Percentiles rank a stretch among this genome's conserved stretches.
Conservation (phyloP, 495 filamentous ascomycete genomes). For the Friedmanniomyces endolithicus region DNA sequence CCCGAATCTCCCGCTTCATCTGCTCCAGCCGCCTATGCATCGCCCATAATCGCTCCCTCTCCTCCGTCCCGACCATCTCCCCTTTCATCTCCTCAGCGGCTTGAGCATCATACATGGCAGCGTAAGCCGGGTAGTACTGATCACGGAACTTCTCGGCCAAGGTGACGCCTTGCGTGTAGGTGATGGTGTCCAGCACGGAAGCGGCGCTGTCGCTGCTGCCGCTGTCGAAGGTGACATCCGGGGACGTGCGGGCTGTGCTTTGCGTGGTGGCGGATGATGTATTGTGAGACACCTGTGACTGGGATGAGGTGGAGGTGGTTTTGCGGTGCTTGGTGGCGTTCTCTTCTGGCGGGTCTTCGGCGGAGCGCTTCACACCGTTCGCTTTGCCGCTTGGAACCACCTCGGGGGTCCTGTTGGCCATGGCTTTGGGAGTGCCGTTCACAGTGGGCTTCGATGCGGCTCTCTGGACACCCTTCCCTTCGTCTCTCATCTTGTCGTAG, state of each 20-base stretch:
- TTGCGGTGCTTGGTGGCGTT: conserved; percentile 19
- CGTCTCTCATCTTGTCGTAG: neutral
- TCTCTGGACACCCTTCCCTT: neutral
- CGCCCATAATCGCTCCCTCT: conserved; percentile 10
- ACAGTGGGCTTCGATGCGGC: conserved; percentile 1
- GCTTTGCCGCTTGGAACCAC: conserved; percentile 10
- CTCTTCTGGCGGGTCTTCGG: conserved; percentile 17
- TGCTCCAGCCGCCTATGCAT: conserved; percentile 16
- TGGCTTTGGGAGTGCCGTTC: conserved; percentile 9
- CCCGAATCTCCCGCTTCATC: conserved; percentile 20
- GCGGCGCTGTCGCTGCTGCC: conserved; percentile 13
- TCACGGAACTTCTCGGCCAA: conserved; percentile 16
- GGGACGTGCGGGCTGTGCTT: conserved; percentile 8
- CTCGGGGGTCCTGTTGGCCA: conserved; percentile 14
- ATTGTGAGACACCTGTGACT: neutral
- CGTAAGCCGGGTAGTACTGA: conserved; percentile 13
- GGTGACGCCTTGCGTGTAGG: conserved; percentile 12
- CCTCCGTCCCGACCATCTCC: conserved; percentile 6
- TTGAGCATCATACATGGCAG: conserved; percentile 10
- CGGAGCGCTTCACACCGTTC: conserved; percentile 25
- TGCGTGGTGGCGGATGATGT: neutral
- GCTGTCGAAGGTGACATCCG: conserved; percentile 4
- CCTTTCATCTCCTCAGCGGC: conserved; percentile 10
- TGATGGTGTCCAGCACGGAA: conserved; percentile 12
- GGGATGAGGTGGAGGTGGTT: conserved; percentile 10